These are phyloP conservation scores for Fomitopsis serialis DNA, from an alignment of 768 basidiomycete genomes.

Conservation along the genomic window DNA sequence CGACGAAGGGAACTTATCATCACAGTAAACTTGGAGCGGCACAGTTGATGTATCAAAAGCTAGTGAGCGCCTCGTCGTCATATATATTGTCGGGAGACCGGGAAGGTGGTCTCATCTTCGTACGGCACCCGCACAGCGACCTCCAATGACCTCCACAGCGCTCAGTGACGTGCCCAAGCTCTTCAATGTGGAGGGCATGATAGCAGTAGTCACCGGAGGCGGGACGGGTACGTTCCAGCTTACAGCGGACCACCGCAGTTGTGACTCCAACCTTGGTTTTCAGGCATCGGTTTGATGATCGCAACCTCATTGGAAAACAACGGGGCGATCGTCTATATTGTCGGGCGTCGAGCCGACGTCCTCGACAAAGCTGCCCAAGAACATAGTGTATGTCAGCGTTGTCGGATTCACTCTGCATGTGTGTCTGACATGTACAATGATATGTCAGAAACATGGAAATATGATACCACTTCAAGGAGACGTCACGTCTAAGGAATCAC, in stretches of 20 bases:
- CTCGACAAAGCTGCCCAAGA: constrained; percentile 56
- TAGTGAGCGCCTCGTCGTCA: too few relatives aligned
- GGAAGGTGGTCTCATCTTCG: too few relatives aligned
- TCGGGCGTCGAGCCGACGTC: constrained; percentile 55
- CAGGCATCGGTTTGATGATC: constrained; percentile 81
- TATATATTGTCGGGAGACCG: too few relatives aligned
- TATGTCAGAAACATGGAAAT: constrained; percentile 37
- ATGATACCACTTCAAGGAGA: constrained; percentile 67
- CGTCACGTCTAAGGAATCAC: constrained; percentile 53
- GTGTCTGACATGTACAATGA: not conserved
- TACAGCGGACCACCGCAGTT: not conserved
- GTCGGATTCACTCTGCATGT: not conserved
- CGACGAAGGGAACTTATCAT: too few relatives aligned
- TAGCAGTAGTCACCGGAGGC: constrained; percentile 73
- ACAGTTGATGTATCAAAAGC: too few relatives aligned
- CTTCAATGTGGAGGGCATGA: constrained; percentile 62
- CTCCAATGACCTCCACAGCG: too few relatives aligned
- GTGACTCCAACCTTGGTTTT: not conserved
- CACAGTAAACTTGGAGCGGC: too few relatives aligned
- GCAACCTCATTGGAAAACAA: constrained; percentile 73
- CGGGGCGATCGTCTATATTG: constrained; percentile 79
- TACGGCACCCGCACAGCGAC: too few relatives aligned
- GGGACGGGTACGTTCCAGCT: constrained; percentile 48
- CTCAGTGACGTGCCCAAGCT: too few relatives aligned
- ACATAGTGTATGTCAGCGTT: constrained; percentile 29